phyloP scores from a whole-genome alignment of 371 early-diverging fungal genomes.

The Chytridium lagenaria region DNA sequence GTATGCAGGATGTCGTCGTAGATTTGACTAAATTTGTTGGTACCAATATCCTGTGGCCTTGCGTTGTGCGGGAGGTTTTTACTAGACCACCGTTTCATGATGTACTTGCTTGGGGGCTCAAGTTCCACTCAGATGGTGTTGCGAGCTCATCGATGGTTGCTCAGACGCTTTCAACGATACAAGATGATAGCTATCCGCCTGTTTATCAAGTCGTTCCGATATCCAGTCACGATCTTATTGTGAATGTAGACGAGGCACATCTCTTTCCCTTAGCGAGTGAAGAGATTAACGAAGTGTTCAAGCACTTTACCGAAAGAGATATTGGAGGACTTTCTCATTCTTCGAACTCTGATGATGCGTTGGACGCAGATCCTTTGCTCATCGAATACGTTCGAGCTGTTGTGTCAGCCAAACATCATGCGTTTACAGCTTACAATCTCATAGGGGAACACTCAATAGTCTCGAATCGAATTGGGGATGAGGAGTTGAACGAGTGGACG shows the following conservation, averaged over 20 bases:
- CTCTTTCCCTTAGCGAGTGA: not conserved
- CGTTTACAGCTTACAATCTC: not conserved
- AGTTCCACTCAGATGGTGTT: not conserved
- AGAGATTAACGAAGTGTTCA: too few relatives aligned
- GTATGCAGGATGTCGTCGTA: not conserved
- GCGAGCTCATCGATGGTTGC: not conserved
- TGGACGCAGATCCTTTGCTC: not conserved
- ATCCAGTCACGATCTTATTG: not conserved
- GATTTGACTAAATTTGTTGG: not conserved
- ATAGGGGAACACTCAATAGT: not conserved
- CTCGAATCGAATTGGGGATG: not conserved
- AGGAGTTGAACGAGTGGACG: not conserved
- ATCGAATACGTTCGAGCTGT: conserved; percentile 6
- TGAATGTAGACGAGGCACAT: not conserved
- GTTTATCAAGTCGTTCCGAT: not conserved
- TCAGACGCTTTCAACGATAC: too few relatives aligned
- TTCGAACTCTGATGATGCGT: too few relatives aligned
- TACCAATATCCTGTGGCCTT: not conserved
- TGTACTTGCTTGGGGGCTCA: not conserved
- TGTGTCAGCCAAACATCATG: not conserved
- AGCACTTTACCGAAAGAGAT: not conserved
- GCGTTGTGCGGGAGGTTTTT: not conserved
- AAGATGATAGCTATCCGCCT: not conserved
- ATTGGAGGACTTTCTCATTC: too few relatives aligned
- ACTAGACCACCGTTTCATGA: not conserved